phyloP scores from a whole-genome alignment of 2,329 filamentous ascomycete species.

The Pseudovirgaria hyperparasitica region DNA sequence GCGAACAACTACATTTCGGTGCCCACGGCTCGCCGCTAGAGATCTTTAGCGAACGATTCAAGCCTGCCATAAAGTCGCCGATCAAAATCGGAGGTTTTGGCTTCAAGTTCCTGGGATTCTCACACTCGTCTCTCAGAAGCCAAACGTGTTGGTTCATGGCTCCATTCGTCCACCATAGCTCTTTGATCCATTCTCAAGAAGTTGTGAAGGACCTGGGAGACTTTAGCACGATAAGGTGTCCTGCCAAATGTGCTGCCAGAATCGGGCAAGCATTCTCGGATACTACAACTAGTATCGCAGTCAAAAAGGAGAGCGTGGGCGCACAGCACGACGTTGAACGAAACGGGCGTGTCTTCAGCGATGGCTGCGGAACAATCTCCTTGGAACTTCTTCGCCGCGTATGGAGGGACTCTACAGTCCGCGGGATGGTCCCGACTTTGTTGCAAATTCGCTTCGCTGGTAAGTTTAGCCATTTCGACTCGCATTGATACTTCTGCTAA shows the following conservation, averaged over 20 bases:
- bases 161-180: constrained; percentile 11
- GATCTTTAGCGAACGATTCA: constrained; percentile 47
- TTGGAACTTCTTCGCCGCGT: constrained; percentile 44
- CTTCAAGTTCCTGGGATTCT: constrained; percentile 21
- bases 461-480: constrained; percentile 11
- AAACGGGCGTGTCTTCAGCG: constrained; percentile 56
- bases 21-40: constrained; percentile 18
- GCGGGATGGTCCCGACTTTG: constrained; percentile 43
- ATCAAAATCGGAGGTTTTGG: constrained; percentile 31
- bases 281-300: constrained; percentile 54
- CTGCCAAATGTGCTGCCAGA: constrained; percentile 46
- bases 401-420: constrained; percentile 40
- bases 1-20: constrained; percentile 48
- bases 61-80: constrained; percentile 41
- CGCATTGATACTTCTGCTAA: constrained; percentile 3
- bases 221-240: constrained; percentile 37
- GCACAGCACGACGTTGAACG: constrained; percentile 40
- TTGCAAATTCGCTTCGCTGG: constrained; percentile 62
- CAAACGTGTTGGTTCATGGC: constrained; percentile 22
- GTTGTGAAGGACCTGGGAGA: constrained; percentile 18
- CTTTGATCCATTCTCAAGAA: constrained; percentile 1
- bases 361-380: constrained; percentile 69
- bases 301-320: constrained; percentile 13
- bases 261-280: constrained; percentile 66
- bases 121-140: constrained; percentile 13